A percentile compares a stretch with the other conserved stretches of the same genome.
Evolutionary conservation across 352 stramenopile species (phyloP).

Genomic region (Pythium phragmitis): DNA sequence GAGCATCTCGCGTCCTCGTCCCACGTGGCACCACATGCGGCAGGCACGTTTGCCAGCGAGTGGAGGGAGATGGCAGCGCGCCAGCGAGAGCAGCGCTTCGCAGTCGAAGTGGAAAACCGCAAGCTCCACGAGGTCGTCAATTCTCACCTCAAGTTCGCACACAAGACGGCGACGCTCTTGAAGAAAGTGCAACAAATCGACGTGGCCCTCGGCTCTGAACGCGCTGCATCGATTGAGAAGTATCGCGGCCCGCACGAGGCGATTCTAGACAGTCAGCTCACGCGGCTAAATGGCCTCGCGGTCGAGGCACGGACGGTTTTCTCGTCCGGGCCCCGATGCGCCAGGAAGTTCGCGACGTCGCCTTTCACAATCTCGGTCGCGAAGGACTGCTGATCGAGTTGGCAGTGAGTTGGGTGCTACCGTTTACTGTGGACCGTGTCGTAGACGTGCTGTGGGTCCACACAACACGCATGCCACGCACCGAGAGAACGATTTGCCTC

Average conservation of each 20-base stretch:
- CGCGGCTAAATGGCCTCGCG: background rate
- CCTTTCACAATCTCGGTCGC: background rate
- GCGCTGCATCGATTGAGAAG: background rate
- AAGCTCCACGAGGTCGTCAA: slow-evolving; percentile 1
- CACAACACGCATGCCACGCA: background rate
- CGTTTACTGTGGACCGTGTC: background rate
- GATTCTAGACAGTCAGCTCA: background rate
- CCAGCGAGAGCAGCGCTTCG: slow-evolving; percentile 2
- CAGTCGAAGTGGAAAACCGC: slow-evolving; percentile 8
- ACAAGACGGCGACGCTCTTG: background rate
- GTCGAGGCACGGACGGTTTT: background rate
- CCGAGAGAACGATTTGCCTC: background rate
- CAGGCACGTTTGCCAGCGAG: background rate
- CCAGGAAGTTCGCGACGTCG: background rate
- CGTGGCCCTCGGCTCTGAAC: background rate
- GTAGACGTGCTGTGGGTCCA: slow-evolving; percentile 8
- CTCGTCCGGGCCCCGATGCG: background rate
- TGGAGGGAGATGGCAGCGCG: background rate
- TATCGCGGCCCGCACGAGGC: background rate
- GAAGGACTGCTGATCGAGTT: background rate
- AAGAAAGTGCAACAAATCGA: background rate
- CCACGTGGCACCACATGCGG: no score
- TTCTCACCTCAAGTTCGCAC: background rate
- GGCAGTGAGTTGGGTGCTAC: slow-evolving; percentile 4
- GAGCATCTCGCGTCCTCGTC: background rate